phyloP scores from a whole-genome alignment of 139 green algal species.

The Micractinium sp. region DNA sequence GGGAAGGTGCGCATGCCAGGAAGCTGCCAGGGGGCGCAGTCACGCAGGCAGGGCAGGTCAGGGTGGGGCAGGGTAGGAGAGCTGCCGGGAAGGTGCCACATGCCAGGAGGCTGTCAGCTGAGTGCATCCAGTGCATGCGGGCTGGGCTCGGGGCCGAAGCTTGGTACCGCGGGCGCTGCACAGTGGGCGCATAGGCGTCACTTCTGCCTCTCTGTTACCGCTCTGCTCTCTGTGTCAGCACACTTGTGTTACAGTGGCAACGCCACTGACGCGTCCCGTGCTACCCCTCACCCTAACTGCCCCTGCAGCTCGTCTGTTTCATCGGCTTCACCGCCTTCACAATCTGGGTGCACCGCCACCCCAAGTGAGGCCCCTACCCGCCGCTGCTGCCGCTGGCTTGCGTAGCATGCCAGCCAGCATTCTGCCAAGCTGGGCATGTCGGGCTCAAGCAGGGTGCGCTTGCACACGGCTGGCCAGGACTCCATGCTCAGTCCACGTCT shows the following conservation, averaged over 20 bases:
- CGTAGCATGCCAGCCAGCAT: background rate
- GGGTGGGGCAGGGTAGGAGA: background rate
- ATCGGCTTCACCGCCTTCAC: background rate
- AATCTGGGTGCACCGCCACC: slow-evolving; percentile 23
- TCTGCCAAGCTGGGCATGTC: background rate
- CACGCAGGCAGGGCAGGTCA: background rate
- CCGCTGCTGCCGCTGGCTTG: background rate
- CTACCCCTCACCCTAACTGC: background rate
- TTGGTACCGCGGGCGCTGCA: too few species aligned
- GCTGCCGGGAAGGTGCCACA: background rate
- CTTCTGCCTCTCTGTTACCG: background rate
- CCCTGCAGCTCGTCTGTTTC: slow-evolving; percentile 20
- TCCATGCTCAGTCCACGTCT: background rate
- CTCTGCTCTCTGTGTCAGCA: background rate
- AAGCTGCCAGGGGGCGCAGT: background rate
- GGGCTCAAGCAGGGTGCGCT: background rate
- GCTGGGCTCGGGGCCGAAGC: too few species aligned
- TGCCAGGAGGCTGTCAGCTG: too few species aligned
- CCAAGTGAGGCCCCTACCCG: background rate
- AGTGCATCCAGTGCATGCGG: too few species aligned
- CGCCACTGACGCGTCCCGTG: too few species aligned
- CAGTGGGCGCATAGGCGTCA: too few species aligned
- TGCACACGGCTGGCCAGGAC: background rate
- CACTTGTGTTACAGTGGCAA: too few species aligned
- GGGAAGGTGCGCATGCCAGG: background rate